Percentiles rank a stretch among this genome's conserved stretches.
Evolutionary conservation across 495 filamentous ascomycete species (phyloP).

Genomic region (Penicillium coffeae): DNA sequence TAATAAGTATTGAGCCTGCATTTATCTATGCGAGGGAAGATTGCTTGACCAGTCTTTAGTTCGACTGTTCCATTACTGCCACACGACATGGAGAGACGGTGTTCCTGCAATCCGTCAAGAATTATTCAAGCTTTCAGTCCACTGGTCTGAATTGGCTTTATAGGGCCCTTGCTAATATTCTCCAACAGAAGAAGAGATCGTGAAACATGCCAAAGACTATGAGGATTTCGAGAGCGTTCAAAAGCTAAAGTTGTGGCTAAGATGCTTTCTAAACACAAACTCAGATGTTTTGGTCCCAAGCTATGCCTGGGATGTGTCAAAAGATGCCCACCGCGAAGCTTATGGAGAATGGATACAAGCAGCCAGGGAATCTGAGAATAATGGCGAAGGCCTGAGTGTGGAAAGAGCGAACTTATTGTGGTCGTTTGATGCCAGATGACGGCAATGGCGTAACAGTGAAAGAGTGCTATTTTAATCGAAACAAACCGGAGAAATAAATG

Average conservation of each 20-base stretch:
- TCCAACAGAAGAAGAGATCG: constrained; percentile 26
- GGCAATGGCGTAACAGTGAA: neutral
- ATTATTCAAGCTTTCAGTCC: constrained; percentile 31
- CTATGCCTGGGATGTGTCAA: constrained; percentile 31
- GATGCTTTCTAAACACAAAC: constrained; percentile 11
- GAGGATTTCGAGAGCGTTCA: constrained; percentile 34
- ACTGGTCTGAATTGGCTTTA: constrained; percentile 35
- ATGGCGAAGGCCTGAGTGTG: constrained; percentile 26
- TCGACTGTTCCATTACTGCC: constrained; percentile 37
- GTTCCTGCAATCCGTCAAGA: constrained; percentile 34
- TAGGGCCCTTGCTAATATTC: constrained; percentile 31
- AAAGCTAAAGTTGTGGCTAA: constrained; percentile 29
- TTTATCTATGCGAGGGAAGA: constrained; percentile 36
- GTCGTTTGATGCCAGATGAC: constrained; percentile 11
- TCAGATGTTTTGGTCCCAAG: constrained; percentile 30
- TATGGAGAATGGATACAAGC: constrained; percentile 32
- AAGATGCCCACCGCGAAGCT: constrained; percentile 26
- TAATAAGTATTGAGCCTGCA: constrained; percentile 33
- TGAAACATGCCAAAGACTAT: constrained; percentile 28
- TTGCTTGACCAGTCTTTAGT: constrained; percentile 34
- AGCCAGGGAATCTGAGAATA: constrained; percentile 23
- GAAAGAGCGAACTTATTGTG: constrained; percentile 21
- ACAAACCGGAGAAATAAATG: no score
- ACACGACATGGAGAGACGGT: constrained; percentile 41
- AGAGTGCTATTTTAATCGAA: neutral